These are phyloP conservation scores for Fusarium vanettenii DNA, from an alignment of 2,329 filamentous ascomycete genomes.

Conservation along the genomic window DNA sequence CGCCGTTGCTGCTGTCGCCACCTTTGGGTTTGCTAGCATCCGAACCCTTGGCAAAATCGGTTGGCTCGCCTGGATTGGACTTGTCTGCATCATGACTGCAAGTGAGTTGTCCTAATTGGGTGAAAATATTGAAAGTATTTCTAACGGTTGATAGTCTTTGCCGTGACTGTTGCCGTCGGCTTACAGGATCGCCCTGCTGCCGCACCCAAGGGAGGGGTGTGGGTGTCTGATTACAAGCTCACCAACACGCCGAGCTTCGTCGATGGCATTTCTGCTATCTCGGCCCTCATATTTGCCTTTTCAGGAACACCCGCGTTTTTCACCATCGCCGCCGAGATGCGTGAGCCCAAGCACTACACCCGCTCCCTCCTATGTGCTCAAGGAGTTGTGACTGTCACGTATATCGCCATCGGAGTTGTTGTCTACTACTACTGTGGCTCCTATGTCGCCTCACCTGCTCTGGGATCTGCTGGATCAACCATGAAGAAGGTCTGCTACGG, in stretches of 20 bases:
- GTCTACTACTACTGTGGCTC: slow-evolving; percentile 60
- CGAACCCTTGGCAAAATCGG: slow-evolving; percentile 45
- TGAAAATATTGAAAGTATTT: neutral
- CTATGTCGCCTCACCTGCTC: slow-evolving; percentile 58
- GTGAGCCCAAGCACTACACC: slow-evolving; percentile 44
- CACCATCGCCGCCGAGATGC: slow-evolving; percentile 49
- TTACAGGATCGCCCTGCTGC: slow-evolving; percentile 44
- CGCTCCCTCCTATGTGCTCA: slow-evolving; percentile 43
- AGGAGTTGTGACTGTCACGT: slow-evolving; percentile 46
- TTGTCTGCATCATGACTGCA: slow-evolving; percentile 44
- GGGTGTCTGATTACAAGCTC: slow-evolving; percentile 45
- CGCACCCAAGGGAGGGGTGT: slow-evolving; percentile 34
- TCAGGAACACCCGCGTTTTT: slow-evolving; percentile 52
- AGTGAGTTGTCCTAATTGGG: slow-evolving; percentile 24
- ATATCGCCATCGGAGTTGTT: slow-evolving; percentile 49
- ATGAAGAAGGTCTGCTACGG: slow-evolving; percentile 60
- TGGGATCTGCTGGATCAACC: slow-evolving; percentile 55
- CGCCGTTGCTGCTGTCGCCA: slow-evolving; percentile 45
- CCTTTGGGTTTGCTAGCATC: slow-evolving; percentile 46
- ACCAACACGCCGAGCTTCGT: slow-evolving; percentile 46
- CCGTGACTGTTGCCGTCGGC: slow-evolving; percentile 46
- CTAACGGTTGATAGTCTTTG: slow-evolving; percentile 22
- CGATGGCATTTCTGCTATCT: slow-evolving; percentile 46
- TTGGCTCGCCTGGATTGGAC: slow-evolving; percentile 48
- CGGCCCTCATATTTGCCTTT: slow-evolving; percentile 51